A percentile compares a stretch with the other conserved stretches of the same genome.
These are phyloP conservation scores for Radiomyces spectabilis DNA, from an alignment of 192 early-diverging fungal genomes.

Conservation along the genomic window DNA sequence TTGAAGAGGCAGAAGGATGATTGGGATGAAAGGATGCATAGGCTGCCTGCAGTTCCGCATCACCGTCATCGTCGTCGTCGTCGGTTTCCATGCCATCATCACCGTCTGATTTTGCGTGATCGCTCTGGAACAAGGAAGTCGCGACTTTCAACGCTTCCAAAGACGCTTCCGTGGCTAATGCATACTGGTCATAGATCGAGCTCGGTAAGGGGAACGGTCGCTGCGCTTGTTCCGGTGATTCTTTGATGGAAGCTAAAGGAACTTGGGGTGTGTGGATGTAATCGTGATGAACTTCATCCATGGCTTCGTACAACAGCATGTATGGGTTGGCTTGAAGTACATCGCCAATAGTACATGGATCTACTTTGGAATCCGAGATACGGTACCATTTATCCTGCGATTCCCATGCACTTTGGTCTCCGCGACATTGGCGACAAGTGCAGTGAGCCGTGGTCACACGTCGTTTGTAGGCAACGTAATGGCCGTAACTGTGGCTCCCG, in stretches of 20 bases:
- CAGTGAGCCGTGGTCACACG: constrained; percentile 12
- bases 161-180: too few relatives aligned
- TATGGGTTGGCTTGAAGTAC: constrained; percentile 67
- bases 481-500: constrained; percentile 67
- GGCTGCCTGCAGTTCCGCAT: background rate
- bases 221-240: too few relatives aligned
- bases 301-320: constrained; percentile 57
- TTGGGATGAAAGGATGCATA: background rate
- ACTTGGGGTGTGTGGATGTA: too few relatives aligned
- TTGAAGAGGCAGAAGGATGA: too few relatives aligned
- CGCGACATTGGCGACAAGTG: constrained; percentile 15
- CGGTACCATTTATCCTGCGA: constrained; percentile 48
- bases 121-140: too few relatives aligned
- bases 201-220: too few relatives aligned
- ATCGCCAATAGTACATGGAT: constrained; percentile 43
- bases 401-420: background rate
- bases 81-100: background rate
- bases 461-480: constrained; percentile 71
- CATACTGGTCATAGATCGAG: too few relatives aligned
- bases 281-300: too few relatives aligned
- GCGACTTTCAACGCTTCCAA: background rate
- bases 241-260: constrained; percentile 10
- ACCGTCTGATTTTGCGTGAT: background rate
- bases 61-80: background rate
- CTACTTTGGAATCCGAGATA: constrained; percentile 64